A percentile compares a stretch with the other conserved stretches of the same genome.
Evolutionary conservation across 495 filamentous ascomycete species (phyloP).

Genomic region (Aspergillus leporis): DNA sequence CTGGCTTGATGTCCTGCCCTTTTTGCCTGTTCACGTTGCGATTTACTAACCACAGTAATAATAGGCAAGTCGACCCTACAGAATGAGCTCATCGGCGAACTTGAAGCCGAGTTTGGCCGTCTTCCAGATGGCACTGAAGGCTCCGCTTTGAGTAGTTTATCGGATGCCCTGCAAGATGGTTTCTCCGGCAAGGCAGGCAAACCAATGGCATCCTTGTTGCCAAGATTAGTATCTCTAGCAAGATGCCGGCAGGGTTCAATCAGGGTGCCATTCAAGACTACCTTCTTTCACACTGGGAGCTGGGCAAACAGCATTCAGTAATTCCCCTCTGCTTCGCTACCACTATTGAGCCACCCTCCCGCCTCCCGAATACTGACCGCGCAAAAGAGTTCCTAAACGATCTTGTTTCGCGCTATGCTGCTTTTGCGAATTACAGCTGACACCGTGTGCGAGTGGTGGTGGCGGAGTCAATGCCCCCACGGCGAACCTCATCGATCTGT

Average conservation of each 20-base stretch:
- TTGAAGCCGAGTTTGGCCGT: conserved; percentile 98
- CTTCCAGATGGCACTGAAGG: conserved; percentile 99
- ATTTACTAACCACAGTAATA: not conserved
- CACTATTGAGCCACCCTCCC: not conserved
- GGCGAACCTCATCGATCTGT: too few species aligned
- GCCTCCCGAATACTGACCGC: not conserved
- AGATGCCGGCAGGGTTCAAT: conserved; percentile 99
- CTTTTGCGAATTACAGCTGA: not conserved
- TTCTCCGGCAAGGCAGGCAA: conserved; percentile 98
- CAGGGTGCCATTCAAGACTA: conserved; percentile 94
- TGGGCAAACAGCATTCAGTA: conserved; percentile 44
- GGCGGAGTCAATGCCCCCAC: too few species aligned
- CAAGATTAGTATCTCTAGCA: conserved; percentile 91
- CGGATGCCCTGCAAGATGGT: conserved; percentile 91
- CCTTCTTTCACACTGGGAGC: conserved; percentile 88
- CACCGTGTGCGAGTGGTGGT: too few species aligned
- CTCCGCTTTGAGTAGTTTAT: conserved; percentile 88
- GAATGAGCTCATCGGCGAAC: conserved; percentile 91
- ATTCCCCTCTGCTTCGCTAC: not conserved
- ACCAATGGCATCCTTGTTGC: conserved; percentile 89
- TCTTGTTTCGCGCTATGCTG: not conserved
- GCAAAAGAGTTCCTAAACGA: not conserved
- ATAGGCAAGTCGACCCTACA: conserved; percentile 93
- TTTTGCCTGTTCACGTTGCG: not conserved
- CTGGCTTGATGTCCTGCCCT: conserved; percentile 79